Evolutionary conservation across 2,329 filamentous ascomycete genomes (phyloP).

Genomic region (Colletotrichum gigasporum): DNA sequence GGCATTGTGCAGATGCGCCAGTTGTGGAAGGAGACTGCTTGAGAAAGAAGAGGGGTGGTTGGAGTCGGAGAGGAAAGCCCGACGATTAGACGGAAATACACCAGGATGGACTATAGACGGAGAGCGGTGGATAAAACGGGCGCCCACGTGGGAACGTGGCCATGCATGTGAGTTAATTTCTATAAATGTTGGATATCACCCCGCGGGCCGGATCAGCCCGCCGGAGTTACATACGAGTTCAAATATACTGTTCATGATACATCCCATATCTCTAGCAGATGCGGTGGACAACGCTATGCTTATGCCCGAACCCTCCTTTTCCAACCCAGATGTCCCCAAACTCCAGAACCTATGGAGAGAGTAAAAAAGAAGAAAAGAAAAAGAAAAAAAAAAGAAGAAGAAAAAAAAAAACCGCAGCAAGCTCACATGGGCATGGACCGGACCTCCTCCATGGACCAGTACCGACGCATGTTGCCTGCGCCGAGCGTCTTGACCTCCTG

Average conservation of each 20-base stretch:
- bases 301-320: not conserved
- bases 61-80: not conserved
- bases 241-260: conserved; percentile 14
- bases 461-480: conserved; percentile 88
- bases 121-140: not conserved
- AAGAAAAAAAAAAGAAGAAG: not conserved
- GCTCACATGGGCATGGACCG: conserved; percentile 71
- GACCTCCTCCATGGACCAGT: conserved; percentile 83
- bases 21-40: conserved; percentile 52
- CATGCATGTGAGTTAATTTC: not conserved
- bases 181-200: conserved; percentile 6
- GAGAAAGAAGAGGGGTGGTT: not conserved
- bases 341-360: too few relatives aligned
- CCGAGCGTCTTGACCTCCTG: conserved; percentile 82
- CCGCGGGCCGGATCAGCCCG: not conserved
- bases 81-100: not conserved
- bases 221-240: not conserved
- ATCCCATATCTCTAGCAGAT: too few relatives aligned
- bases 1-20: conserved; percentile 55
- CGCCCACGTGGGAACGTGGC: not conserved
- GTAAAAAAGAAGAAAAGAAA: too few relatives aligned
- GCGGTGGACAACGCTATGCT: not conserved
- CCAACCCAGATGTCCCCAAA: not conserved
- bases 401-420: not conserved
- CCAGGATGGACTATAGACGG: not conserved